These are phyloP conservation scores for Fomes fomentarius DNA, from an alignment of 1,284 basidiomycete species.

Conservation along the genomic window DNA sequence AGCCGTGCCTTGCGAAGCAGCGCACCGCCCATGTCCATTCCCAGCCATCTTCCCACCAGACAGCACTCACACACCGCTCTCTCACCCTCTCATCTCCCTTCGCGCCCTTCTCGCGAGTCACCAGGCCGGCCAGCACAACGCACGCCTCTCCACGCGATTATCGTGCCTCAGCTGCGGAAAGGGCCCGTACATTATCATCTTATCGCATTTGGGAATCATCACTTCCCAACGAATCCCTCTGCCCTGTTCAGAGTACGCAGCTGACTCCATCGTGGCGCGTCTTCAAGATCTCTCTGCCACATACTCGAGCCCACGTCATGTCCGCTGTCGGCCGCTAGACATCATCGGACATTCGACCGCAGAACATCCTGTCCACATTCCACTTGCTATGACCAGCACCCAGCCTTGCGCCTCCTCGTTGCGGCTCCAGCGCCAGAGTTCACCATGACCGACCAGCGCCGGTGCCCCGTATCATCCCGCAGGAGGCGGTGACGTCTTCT, in stretches of 20 bases:
- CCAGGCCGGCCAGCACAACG: constrained; percentile 6
- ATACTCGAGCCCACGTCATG: constrained; percentile 12
- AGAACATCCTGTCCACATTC: background rate
- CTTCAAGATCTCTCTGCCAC: constrained; percentile 9
- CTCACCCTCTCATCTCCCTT: constrained; percentile 15
- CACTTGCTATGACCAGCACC: background rate
- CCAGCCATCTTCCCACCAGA: constrained; percentile 9
- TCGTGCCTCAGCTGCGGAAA: constrained; percentile 20
- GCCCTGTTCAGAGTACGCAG: constrained; percentile 17
- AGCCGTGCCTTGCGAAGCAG: constrained; percentile 11
- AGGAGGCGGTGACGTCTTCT: background rate
- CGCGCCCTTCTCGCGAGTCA: constrained; percentile 14
- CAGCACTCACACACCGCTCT: constrained; percentile 2
- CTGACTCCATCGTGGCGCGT: constrained; percentile 24
- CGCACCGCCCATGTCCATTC: constrained; percentile 17
- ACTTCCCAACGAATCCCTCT: constrained; percentile 16
- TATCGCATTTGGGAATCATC: constrained; percentile 16
- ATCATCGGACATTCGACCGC: background rate
- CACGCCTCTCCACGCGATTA: constrained; percentile 15
- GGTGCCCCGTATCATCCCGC: constrained; percentile 1
- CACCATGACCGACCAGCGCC: background rate
- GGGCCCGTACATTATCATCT: constrained; percentile 4
- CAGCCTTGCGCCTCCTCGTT: background rate
- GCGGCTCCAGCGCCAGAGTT: background rate
- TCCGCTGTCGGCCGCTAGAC: constrained; percentile 5